Conservation (phyloP, 192 early-diverging fungal genomes). For the Entomortierella parvispora region DNA sequence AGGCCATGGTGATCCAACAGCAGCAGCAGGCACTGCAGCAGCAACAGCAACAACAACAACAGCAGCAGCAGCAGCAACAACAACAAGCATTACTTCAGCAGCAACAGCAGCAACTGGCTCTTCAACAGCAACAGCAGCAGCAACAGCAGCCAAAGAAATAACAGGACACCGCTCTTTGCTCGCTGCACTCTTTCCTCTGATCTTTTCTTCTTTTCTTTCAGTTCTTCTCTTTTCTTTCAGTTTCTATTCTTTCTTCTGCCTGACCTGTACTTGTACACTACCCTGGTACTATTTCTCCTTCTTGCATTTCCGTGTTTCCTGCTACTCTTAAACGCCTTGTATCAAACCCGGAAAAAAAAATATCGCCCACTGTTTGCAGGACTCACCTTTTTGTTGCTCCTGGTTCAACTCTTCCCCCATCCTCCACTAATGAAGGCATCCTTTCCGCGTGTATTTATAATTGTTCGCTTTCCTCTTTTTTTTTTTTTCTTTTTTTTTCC, state of each 20-base stretch:
- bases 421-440: background rate
- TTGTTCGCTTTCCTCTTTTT: background rate
- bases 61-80: slow-evolving; percentile 24
- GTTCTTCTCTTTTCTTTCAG: background rate
- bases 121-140: slow-evolving; percentile 32
- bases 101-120: slow-evolving; percentile 31
- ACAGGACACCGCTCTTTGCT: background rate
- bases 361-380: too few species aligned
- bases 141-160: slow-evolving; percentile 29
- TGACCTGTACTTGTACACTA: too few species aligned
- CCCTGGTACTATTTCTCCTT: too few species aligned
- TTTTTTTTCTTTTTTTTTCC: background rate
- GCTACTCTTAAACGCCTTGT: too few species aligned
- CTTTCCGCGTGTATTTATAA: too few species aligned
- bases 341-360: too few species aligned
- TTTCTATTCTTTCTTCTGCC: too few species aligned
- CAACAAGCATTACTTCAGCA: slow-evolving; percentile 34
- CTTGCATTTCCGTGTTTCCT: too few species aligned
- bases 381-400: background rate
- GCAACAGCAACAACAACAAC: slow-evolving; percentile 28
- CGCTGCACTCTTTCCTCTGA: background rate
- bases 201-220: background rate
- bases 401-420: background rate
- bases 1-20: too few species aligned
- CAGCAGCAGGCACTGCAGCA: slow-evolving; percentile 19